phyloP scores from a whole-genome alignment of 2,329 filamentous ascomycete genomes.

The Reticulascus tulasneorum region DNA sequence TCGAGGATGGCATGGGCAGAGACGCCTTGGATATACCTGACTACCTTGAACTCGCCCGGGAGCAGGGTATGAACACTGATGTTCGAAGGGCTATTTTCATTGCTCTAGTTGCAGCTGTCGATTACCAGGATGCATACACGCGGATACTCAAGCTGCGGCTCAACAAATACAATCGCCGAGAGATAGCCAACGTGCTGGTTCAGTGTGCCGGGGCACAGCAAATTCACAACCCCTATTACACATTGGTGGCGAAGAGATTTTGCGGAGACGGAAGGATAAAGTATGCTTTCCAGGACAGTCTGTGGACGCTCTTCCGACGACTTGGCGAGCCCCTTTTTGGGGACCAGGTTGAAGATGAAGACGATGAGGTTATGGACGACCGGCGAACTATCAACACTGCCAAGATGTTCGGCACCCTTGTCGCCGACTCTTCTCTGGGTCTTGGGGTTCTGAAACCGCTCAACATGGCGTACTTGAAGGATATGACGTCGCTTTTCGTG shows the following conservation, averaged over 20 bases:
- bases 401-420: conserved; percentile 49
- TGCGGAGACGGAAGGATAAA: conserved; percentile 71
- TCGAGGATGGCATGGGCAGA: conserved; percentile 22
- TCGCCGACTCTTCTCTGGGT: conserved; percentile 40
- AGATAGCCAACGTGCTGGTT: conserved; percentile 82
- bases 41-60: conserved; percentile 67
- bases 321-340: conserved; percentile 78
- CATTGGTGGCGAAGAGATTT: conserved; percentile 73
- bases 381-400: conserved; percentile 49
- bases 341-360: conserved; percentile 56
- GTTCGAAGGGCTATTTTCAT: conserved; percentile 90
- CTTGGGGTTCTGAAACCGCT: conserved; percentile 61
- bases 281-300: conserved; percentile 80
- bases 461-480: conserved; percentile 73
- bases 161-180: conserved; percentile 79
- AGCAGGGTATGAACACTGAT: conserved; percentile 83
- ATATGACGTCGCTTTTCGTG: conserved; percentile 72
- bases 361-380: conserved; percentile 43
- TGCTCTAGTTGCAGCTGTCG: conserved; percentile 78
- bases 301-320: conserved; percentile 81
- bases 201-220: conserved; percentile 82
- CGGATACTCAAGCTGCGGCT: conserved; percentile 78
- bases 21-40: conserved; percentile 54
- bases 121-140: conserved; percentile 78
- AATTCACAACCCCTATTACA: conserved; percentile 90